Evolutionary conservation across 2,329 filamentous ascomycete genomes (phyloP).

Genomic region (Cladophialophora carrionii): DNA sequence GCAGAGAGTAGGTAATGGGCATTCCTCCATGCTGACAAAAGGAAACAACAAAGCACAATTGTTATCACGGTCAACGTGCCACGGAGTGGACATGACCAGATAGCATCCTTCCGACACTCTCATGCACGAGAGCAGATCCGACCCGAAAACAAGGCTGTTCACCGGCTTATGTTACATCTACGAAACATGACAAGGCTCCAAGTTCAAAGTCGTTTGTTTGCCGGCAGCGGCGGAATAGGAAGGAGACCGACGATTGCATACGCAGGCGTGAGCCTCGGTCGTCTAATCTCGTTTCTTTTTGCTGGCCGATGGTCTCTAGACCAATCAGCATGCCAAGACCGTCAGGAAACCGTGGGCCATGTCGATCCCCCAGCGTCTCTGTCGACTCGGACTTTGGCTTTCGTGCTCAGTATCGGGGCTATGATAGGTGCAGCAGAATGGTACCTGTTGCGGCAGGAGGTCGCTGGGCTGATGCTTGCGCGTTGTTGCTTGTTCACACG

Average conservation of each 20-base stretch:
- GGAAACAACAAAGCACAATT: conserved; percentile 5
- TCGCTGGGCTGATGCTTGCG: background rate
- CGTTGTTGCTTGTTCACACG: conserved; percentile 9
- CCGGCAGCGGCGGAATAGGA: conserved; percentile 1
- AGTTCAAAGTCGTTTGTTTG: background rate
- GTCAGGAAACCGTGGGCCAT: conserved; percentile 14
- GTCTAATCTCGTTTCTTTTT: conserved; percentile 18
- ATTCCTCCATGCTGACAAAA: background rate
- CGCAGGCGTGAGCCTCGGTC: conserved; percentile 3
- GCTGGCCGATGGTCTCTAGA: background rate
- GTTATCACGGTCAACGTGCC: background rate
- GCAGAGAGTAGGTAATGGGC: background rate
- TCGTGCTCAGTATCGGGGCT: conserved; percentile 19
- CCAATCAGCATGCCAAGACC: conserved; percentile 24
- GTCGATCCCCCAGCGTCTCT: conserved; percentile 13
- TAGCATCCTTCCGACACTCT: background rate
- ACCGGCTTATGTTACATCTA: conserved; percentile 26
- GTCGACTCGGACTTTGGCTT: conserved; percentile 13
- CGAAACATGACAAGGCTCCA: conserved; percentile 5
- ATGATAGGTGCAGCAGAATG: conserved; percentile 22
- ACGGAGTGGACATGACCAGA: conserved; percentile 15
- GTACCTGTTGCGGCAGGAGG: background rate
- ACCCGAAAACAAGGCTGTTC: conserved; percentile 21
- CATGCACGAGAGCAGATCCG: conserved; percentile 17
- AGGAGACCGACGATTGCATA: conserved; percentile 10